These are phyloP conservation scores for Fusarium coffeatum DNA, from an alignment of 2,329 filamentous ascomycete species.

Conservation along the genomic window DNA sequence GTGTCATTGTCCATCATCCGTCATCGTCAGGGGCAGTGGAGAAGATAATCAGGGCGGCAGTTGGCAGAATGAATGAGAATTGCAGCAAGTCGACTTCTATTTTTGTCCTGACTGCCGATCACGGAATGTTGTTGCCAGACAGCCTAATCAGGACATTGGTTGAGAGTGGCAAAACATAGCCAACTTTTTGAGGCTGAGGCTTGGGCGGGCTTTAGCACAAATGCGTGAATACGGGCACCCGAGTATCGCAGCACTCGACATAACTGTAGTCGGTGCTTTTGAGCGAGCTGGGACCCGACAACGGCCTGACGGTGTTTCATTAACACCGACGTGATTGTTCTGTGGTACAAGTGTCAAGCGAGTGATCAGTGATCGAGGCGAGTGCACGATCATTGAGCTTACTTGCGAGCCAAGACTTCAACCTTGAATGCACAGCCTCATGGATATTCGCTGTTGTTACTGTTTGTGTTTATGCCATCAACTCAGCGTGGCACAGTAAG, in stretches of 20 bases:
- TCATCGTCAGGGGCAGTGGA: conserved; percentile 43
- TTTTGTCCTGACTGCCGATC: conserved; percentile 35
- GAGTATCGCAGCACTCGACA: conserved; percentile 11
- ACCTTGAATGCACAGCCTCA: conserved; percentile 35
- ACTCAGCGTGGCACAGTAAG: conserved; percentile 28
- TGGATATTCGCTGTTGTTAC: conserved; percentile 17
- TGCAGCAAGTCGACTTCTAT: conserved; percentile 29
- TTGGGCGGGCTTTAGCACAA: conserved; percentile 3
- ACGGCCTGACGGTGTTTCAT: conserved; percentile 28
- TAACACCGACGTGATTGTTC: conserved; percentile 9
- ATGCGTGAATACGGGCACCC: conserved; percentile 4
- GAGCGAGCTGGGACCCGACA: background rate
- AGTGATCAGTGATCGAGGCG: background rate
- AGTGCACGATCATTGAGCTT: conserved; percentile 29
- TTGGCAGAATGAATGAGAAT: conserved; percentile 5
- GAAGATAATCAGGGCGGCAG: conserved; percentile 41
- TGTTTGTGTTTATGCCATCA: conserved; percentile 16
- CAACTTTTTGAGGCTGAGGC: conserved; percentile 31
- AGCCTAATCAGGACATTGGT: conserved; percentile 4
- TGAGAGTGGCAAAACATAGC: conserved; percentile 30
- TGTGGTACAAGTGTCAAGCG: conserved; percentile 3
- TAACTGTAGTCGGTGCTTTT: conserved; percentile 10
- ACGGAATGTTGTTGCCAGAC: conserved; percentile 7
- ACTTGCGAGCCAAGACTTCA: conserved; percentile 34
- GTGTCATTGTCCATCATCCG: conserved; percentile 23